Conservation (phyloP, 768 basidiomycete genomes). For the Tubosaeta brunneosetosa region DNA sequence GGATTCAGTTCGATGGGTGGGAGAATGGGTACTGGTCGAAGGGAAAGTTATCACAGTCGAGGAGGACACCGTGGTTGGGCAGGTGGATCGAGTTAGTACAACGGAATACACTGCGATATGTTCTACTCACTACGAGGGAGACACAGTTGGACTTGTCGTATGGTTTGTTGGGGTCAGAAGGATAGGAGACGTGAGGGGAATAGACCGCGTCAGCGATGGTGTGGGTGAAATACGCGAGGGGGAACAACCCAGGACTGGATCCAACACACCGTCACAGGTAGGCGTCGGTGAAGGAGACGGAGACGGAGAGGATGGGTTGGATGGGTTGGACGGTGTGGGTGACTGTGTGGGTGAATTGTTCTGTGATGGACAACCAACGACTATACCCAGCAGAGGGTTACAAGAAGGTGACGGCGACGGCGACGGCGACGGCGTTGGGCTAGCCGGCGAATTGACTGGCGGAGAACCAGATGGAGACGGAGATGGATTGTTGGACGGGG, state of each 20-base stretch:
- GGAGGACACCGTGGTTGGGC: constrained; percentile 1
- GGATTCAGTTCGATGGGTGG: constrained; percentile 1
- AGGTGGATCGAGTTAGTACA: not conserved
- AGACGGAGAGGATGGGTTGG: not conserved
- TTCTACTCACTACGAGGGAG: constrained; percentile 12
- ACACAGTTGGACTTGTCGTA: not conserved
- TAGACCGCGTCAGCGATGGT: not conserved
- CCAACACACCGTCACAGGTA: constrained; percentile 11
- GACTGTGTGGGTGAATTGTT: too few species aligned
- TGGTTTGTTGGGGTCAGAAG: constrained; percentile 1
- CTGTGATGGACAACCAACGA: constrained; percentile 4
- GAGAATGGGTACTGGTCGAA: constrained; percentile 5
- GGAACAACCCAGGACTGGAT: constrained; percentile 10
- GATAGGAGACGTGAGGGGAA: too few species aligned
- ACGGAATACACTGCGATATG: not conserved
- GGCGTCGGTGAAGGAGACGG: not conserved
- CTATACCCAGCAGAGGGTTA: constrained; percentile 8
- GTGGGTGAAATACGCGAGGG: constrained; percentile 3
- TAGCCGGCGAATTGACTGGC: not conserved
- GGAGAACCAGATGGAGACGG: too few species aligned
- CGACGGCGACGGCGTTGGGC: not conserved
- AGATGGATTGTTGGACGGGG: too few species aligned
- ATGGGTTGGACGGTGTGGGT: not conserved
- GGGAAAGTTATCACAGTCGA: constrained; percentile 33
- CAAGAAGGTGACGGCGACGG: constrained; percentile 8